Conservation (phyloP, 176 grass and related monocot species). For the Carex kokanica region DNA sequence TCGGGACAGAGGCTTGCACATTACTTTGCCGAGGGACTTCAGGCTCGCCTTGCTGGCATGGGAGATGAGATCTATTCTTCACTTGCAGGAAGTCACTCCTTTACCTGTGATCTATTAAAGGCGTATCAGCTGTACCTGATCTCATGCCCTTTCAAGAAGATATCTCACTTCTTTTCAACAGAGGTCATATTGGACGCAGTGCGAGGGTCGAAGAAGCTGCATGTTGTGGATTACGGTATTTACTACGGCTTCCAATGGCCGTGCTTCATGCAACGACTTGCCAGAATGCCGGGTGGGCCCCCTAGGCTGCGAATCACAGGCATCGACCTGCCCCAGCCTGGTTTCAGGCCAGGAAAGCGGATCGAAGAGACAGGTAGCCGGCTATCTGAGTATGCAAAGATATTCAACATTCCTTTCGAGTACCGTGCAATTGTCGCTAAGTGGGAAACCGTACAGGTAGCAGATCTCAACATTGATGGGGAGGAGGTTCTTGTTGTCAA, state of each 20-base stretch:
- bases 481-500: slow-evolving; percentile 25
- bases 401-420: slow-evolving; percentile 22
- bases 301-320: slow-evolving; percentile 11
- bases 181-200: not conserved
- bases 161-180: slow-evolving; percentile 22
- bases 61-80: slow-evolving; percentile 7
- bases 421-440: not conserved
- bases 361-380: slow-evolving; percentile 1
- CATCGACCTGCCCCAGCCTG: slow-evolving; percentile 14
- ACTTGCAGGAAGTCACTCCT: not conserved
- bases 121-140: slow-evolving; percentile 21
- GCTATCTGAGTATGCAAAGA: slow-evolving; percentile 15
- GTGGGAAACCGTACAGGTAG: slow-evolving; percentile 6
- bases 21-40: slow-evolving; percentile 13
- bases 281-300: not conserved
- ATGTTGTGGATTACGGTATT: slow-evolving; percentile 24
- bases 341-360: slow-evolving; percentile 17
- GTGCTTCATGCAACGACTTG: slow-evolving; percentile 22
- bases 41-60: slow-evolving; percentile 3
- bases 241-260: slow-evolving; percentile 23
- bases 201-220: slow-evolving; percentile 8
- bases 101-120: slow-evolving; percentile 29
- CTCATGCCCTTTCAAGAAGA: slow-evolving; percentile 19
- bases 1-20: not conserved
- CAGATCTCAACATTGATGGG: slow-evolving; percentile 2